Base-by-base conservation (phyloP, 2,329 filamentous ascomycete species). In the Pseudopithomyces maydicus region DNA sequence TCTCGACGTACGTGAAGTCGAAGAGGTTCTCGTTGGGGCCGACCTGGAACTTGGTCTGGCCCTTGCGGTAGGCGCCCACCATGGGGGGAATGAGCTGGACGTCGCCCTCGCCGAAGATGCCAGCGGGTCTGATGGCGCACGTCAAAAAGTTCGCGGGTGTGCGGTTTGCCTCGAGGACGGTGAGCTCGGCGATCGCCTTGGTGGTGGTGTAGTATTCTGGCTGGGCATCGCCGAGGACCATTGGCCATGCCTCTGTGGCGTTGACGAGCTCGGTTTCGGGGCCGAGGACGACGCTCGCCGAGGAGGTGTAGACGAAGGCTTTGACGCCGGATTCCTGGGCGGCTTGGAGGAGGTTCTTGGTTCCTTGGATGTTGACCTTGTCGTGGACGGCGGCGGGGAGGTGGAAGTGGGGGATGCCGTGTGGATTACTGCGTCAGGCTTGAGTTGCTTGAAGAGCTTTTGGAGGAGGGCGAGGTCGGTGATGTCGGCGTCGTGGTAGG, bases 1-100 rank as follows among this genome's bases (percentile, higher is more conserved):
- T 84, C 39, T 75, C 80, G 43, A 82, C 79, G 62, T 83, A 83
- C 36, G 80, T 82, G 59, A 81, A 83, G 68, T 84, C 82, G 71
- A 82, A 84, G 2, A 83, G 71, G 65, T 84, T 84, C 54, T 79
- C 75, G 66, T 84, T 83, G 19, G 74, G 67, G 51, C 82, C 82
- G 46, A 84, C 73, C 59, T 84, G 81, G 59, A 80, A 79, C 63
- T 79, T 81, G 55, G 76, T 79, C 67, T 82, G 80, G 36, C 80
- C 78, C 50, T 75, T 75, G 63, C 74, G 75, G 65, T 79, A 80
- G 1, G 77, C 79, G n/a, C 61, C 68, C 22, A 82, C 64, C 52
- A 81, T 77, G 42, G 76, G 75, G 5, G 80, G 80, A 19, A 81
- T 74, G 22, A 78, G 55, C 60, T 81, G 71, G 20, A 80, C 76